Percentiles rank a stretch among this genome's conserved stretches.
These are phyloP conservation scores for Ophiognomonia clavigignenti-juglandacearum DNA, from an alignment of 2,329 filamentous ascomycete genomes.

Conservation along the genomic window DNA sequence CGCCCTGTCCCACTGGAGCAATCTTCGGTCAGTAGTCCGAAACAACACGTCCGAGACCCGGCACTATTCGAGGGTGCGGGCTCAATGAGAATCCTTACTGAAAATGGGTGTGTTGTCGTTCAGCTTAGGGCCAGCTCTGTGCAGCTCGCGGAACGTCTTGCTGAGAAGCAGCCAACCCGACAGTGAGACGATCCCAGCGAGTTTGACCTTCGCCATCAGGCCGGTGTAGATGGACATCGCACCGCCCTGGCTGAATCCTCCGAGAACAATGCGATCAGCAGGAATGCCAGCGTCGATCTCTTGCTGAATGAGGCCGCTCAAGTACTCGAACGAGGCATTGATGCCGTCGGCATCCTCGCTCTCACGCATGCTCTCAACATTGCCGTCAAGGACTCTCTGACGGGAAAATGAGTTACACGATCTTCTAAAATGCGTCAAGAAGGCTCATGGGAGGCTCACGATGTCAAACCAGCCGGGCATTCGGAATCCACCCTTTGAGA, in stretches of 20 bases:
- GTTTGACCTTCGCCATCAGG: slow-evolving; percentile 64
- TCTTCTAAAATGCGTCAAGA: not conserved
- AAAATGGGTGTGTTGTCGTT: slow-evolving; percentile 79
- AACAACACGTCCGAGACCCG: too few species aligned
- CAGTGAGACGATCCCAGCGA: slow-evolving; percentile 84
- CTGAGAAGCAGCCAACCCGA: slow-evolving; percentile 74
- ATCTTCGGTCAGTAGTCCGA: not conserved
- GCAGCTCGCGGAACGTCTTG: slow-evolving; percentile 37
- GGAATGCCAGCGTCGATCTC: slow-evolving; percentile 80
- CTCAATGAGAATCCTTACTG: slow-evolving; percentile 29
- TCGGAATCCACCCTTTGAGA: slow-evolving; percentile 47
- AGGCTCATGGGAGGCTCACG: slow-evolving; percentile 34
- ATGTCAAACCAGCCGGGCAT: slow-evolving; percentile 93
- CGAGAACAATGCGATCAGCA: slow-evolving; percentile 77
- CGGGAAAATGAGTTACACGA: not conserved
- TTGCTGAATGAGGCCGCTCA: slow-evolving; percentile 72
- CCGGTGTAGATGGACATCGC: slow-evolving; percentile 81
- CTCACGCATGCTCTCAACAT: slow-evolving; percentile 23
- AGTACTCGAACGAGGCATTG: slow-evolving; percentile 64
- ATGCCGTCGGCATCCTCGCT: slow-evolving; percentile 66
- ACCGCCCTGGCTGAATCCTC: slow-evolving; percentile 82
- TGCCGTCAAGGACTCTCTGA: slow-evolving; percentile 20
- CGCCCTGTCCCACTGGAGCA: slow-evolving; percentile 68
- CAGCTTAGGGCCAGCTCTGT: slow-evolving; percentile 35
- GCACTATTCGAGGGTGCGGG: too few species aligned